A percentile compares a stretch with the other conserved stretches of the same genome.
phyloP scores from a whole-genome alignment of 2,329 filamentous ascomycete species.

The Neofusicoccum umdonicola region DNA sequence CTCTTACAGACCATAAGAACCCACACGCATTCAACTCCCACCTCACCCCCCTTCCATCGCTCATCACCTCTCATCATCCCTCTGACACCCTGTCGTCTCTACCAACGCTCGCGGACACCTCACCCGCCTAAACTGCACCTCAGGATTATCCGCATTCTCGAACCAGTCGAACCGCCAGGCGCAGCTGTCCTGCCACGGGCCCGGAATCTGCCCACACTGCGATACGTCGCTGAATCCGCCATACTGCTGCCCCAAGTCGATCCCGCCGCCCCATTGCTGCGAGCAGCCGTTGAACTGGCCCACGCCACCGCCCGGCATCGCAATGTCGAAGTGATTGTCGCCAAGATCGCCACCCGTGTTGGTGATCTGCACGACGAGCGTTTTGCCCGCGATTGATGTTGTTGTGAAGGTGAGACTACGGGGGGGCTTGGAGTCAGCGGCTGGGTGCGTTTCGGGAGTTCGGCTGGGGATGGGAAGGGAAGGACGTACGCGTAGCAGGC shows the following conservation, averaged over 20 bases:
- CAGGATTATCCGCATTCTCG: conserved; percentile 57
- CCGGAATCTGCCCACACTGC: conserved; percentile 55
- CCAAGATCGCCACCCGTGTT: conserved; percentile 60
- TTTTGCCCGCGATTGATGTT: conserved; percentile 54
- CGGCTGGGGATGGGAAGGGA: background rate
- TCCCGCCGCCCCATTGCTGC: conserved; percentile 44
- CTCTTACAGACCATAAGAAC: too few relatives aligned
- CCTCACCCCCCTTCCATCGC: too few relatives aligned
- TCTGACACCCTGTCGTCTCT: conserved; percentile 43
- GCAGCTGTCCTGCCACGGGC: conserved; percentile 56
- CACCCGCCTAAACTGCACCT: conserved; percentile 56
- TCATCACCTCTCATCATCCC: conserved; percentile 17
- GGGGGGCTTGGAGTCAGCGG: background rate
- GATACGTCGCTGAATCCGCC: conserved; percentile 54
- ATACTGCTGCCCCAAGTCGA: conserved; percentile 58
- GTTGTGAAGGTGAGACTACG: conserved; percentile 53
- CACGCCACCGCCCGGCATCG: conserved; percentile 52
- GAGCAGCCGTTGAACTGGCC: conserved; percentile 56
- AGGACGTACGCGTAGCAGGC: conserved; percentile 53
- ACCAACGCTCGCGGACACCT: conserved; percentile 54
- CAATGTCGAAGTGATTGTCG: conserved; percentile 59
- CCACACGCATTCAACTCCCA: too few relatives aligned
- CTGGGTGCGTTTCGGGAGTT: background rate
- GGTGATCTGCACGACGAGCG: conserved; percentile 61
- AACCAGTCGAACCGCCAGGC: conserved; percentile 67